Conservation (phyloP, 2,329 filamentous ascomycete genomes). For the Cladosporium phlei region DNA sequence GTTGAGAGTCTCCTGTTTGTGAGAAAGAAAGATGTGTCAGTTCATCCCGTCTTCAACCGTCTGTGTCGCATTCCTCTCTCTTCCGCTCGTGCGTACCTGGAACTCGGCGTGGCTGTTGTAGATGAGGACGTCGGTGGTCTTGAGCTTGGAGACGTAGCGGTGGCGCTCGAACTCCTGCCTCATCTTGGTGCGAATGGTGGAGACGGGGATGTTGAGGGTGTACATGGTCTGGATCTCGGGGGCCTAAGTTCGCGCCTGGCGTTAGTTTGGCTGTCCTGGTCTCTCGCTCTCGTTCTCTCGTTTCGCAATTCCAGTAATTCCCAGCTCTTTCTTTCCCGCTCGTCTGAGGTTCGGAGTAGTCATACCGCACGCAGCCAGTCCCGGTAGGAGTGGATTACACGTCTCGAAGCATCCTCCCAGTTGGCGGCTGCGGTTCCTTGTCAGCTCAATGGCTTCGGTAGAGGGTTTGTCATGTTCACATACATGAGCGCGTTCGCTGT, state of each 20-base stretch:
- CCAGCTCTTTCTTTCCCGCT: neutral
- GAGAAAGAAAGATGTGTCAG: neutral
- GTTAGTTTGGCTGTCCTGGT: conserved; percentile 12
- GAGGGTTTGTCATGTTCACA: conserved; percentile 14
- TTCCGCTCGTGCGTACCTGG: conserved; percentile 58
- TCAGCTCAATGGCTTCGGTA: conserved; percentile 14
- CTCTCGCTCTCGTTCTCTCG: neutral
- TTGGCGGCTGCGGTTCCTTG: conserved; percentile 62
- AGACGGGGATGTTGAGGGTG: conserved; percentile 81
- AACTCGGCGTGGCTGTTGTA: conserved; percentile 90
- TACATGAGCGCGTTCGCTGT: conserved; percentile 51
- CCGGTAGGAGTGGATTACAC: conserved; percentile 85
- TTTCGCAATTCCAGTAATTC: neutral
- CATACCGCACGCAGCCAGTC: conserved; percentile 95
- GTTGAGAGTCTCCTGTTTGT: conserved; percentile 84
- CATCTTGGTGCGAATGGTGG: conserved; percentile 84
- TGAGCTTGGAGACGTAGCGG: conserved; percentile 84
- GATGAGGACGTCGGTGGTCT: conserved; percentile 81
- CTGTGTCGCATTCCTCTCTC: neutral
- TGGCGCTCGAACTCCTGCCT: conserved; percentile 95
- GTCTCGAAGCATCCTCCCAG: conserved; percentile 80
- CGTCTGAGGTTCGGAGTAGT: conserved; percentile 28
- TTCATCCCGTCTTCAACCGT: conserved; percentile 1
- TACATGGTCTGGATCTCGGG: conserved; percentile 98
- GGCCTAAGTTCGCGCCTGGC: conserved; percentile 54